Percentiles rank a stretch among this genome's conserved stretches.
Conservation (phyloP, 257 asterid species). For the Voacanga thouarsii region DNA sequence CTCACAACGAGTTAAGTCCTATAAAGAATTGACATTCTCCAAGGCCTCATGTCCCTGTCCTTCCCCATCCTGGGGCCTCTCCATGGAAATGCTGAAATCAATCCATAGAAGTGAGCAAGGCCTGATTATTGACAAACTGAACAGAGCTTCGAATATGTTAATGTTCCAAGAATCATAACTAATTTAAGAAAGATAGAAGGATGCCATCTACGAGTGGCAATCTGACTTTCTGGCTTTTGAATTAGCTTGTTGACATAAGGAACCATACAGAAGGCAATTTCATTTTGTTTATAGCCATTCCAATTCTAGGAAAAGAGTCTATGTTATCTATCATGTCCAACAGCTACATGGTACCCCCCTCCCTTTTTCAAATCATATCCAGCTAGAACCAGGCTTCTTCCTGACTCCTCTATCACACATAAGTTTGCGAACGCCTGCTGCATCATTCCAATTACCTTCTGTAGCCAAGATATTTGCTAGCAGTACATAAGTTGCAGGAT, state of each 20-base stretch:
- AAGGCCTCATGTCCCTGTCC: not conserved
- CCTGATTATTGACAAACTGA: not conserved
- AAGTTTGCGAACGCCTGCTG: constrained; percentile 43
- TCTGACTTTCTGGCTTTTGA: too few relatives aligned
- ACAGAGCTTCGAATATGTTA: not conserved
- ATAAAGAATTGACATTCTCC: not conserved
- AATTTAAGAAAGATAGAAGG: not conserved
- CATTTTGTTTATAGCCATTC: not conserved
- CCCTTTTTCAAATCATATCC: constrained; percentile 36
- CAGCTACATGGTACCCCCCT: not conserved
- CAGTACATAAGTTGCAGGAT: constrained; percentile 50
- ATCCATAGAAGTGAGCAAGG: not conserved
- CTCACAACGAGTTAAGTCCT: not conserved
- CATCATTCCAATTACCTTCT: constrained; percentile 61
- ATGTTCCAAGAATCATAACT: not conserved
- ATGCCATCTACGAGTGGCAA: not conserved
- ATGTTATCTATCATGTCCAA: not conserved
- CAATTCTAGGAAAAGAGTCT: not conserved
- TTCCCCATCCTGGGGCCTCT: too few relatives aligned
- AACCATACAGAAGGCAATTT: not conserved
- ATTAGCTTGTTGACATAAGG: not conserved
- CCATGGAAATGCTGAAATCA: not conserved
- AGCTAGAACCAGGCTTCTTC: constrained; percentile 52
- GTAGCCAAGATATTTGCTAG: constrained; percentile 54
- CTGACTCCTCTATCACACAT: constrained; percentile 43